A percentile compares a stretch with the other conserved stretches of the same genome.
phyloP scores from a whole-genome alignment of 805 yeast species.

The Hanseniaspora pseudoguilliermondii region DNA sequence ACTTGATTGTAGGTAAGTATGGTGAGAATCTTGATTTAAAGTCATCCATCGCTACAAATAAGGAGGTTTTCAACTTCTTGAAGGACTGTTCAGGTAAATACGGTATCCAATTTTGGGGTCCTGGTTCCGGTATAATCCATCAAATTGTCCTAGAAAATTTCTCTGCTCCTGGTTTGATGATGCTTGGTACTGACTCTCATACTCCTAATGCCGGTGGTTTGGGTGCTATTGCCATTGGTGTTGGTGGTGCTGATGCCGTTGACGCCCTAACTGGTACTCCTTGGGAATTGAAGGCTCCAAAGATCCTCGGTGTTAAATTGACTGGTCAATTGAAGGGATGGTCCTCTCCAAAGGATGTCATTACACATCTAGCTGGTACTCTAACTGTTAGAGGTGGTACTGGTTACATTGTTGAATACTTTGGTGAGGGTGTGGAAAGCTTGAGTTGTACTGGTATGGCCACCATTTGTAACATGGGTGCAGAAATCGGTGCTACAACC shows the following conservation, averaged over 20 bases:
- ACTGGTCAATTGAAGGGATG: conserved; percentile 84
- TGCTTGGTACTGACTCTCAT: conserved; percentile 97
- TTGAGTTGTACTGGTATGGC: conserved; percentile 98
- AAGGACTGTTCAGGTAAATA: conserved; percentile 86
- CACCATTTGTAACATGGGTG: conserved; percentile 99
- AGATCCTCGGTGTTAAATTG: conserved; percentile 82
- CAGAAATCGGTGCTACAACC: conserved; percentile 98
- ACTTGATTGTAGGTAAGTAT: conserved; percentile 89
- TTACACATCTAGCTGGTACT: conserved; percentile 80
- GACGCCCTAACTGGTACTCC: conserved; percentile 95
- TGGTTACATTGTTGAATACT: conserved; percentile 89
- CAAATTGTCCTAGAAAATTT: conserved; percentile 95
- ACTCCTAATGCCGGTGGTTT: conserved; percentile 99
- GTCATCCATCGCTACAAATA: conserved; percentile 70
- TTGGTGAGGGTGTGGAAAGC: conserved; percentile 82
- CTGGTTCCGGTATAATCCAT: conserved; percentile 97
- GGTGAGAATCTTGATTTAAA: conserved; percentile 79
- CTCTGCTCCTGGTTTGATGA: conserved; percentile 91
- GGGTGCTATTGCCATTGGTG: conserved; percentile 98
- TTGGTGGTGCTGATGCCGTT: conserved; percentile 99
- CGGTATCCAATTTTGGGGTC: conserved; percentile 98
- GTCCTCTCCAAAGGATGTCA: conserved; percentile 96
- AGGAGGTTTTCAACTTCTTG: conserved; percentile 90
- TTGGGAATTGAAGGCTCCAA: conserved; percentile 98
- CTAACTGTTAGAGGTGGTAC: conserved; percentile 97